phyloP scores from a whole-genome alignment of 2,329 filamentous ascomycete species.

The Cladophialophora psammophila region DNA sequence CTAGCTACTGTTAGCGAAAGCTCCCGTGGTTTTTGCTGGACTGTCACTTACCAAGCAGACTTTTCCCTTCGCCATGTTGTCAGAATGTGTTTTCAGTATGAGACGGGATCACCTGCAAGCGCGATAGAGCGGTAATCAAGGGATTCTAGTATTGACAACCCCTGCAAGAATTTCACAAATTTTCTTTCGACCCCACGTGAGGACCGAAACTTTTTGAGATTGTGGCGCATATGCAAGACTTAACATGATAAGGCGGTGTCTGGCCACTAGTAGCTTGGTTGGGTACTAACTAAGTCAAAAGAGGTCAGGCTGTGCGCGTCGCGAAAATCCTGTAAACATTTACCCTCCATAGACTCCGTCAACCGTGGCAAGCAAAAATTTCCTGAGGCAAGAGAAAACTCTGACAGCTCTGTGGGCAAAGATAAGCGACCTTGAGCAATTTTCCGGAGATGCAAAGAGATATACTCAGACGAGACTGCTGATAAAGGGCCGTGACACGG shows the following conservation, averaged over 20 bases:
- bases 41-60: constrained; percentile 4
- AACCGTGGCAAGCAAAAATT: not conserved
- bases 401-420: not conserved
- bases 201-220: constrained; percentile 4
- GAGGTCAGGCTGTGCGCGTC: not conserved
- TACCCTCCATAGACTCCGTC: not conserved
- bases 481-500: no score
- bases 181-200: constrained; percentile 7
- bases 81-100: not conserved
- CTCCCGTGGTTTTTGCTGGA: not conserved
- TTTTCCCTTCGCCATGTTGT: constrained; percentile 7
- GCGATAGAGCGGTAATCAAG: not conserved
- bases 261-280: not conserved
- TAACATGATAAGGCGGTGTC: constrained; percentile 1
- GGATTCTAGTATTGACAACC: not conserved
- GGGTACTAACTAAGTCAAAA: not conserved
- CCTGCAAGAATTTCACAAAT: not conserved
- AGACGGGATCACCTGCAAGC: not conserved
- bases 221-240: not conserved
- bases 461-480: not conserved
- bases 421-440: not conserved
- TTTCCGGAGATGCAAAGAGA: not conserved
- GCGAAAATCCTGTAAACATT: not conserved
- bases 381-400: not conserved
- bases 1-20: not conserved